These are phyloP conservation scores for Colletotrichum sp. DNA, from an alignment of 2,329 filamentous ascomycete genomes.

Conservation along the genomic window DNA sequence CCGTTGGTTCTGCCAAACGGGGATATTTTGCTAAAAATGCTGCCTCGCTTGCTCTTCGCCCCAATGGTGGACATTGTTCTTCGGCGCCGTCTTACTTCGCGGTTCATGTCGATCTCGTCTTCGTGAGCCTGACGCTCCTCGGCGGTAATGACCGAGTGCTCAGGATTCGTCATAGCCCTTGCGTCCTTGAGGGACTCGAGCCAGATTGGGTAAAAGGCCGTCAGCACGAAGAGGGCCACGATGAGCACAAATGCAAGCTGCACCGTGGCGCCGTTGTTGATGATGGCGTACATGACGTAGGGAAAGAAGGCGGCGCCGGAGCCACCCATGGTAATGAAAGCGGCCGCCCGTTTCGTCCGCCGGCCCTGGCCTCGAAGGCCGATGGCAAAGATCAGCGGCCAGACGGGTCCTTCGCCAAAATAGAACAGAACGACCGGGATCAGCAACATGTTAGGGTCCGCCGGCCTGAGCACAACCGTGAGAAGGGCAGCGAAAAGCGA, in stretches of 20 bases:
- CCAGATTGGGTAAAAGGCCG: slow-evolving; percentile 55
- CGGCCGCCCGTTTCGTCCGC: slow-evolving; percentile 80
- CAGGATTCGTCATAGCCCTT: slow-evolving; percentile 47
- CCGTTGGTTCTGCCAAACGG: slow-evolving; percentile 10
- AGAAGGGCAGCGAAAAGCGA: slow-evolving; percentile 64
- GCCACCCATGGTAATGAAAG: slow-evolving; percentile 78
- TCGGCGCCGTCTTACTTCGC: slow-evolving; percentile 3
- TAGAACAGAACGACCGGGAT: slow-evolving; percentile 74
- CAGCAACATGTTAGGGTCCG: slow-evolving; percentile 53
- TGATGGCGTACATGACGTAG: slow-evolving; percentile 74
- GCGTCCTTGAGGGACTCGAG: slow-evolving; percentile 53
- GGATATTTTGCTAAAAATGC: slow-evolving; percentile 16
- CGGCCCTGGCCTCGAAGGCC: slow-evolving; percentile 80
- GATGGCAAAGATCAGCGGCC: slow-evolving; percentile 81
- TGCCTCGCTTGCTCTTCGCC: slow-evolving; percentile 9
- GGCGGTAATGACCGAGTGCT: slow-evolving; percentile 9
- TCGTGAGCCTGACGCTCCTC: slow-evolving; percentile 9
- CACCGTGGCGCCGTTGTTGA: slow-evolving; percentile 63
- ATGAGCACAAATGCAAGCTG: slow-evolving; percentile 71
- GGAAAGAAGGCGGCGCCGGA: slow-evolving; percentile 77
- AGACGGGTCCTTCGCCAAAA: slow-evolving; percentile 84
- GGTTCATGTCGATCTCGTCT: slow-evolving; percentile 14
- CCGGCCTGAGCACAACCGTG: slow-evolving; percentile 48
- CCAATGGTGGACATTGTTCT: slow-evolving; percentile 3
- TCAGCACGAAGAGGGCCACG: slow-evolving; percentile 53